Evolutionary conservation across 352 stramenopile genomes (phyloP).

Genomic region (Globisporangium nagaii): DNA sequence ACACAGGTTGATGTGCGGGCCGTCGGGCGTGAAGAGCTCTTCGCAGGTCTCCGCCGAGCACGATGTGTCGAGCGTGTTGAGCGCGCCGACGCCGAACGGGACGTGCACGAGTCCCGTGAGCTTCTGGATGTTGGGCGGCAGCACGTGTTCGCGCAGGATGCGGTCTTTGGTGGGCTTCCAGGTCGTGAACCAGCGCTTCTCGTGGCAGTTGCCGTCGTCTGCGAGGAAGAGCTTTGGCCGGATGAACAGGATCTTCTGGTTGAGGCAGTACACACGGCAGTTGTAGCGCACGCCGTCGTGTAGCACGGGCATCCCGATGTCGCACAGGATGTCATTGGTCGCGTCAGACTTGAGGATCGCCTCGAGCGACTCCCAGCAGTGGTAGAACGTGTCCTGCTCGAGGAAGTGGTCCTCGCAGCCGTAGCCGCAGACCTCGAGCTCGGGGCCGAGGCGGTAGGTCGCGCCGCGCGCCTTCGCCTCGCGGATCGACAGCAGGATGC

Average conservation of each 20-base stretch:
- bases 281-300: conserved; percentile 97
- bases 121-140: conserved; percentile 82
- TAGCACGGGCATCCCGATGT: conserved; percentile 97
- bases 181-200: conserved; percentile 92
- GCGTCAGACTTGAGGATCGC: conserved; percentile 79
- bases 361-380: conserved; percentile 96
- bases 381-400: conserved; percentile 96
- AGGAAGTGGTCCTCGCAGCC: conserved; percentile 99
- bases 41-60: conserved; percentile 96
- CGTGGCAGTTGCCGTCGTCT: conserved; percentile 98
- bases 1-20: conserved; percentile 92
- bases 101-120: conserved; percentile 72
- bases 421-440: conserved; percentile 99
- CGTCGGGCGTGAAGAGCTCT: conserved; percentile 96
- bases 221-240: conserved; percentile 92
- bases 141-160: conserved; percentile 65
- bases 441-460: conserved; percentile 94
- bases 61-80: conserved; percentile 85
- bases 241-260: conserved; percentile 93
- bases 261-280: conserved; percentile 93
- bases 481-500: conserved; percentile 88
- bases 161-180: conserved; percentile 57
- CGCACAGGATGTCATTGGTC: conserved; percentile 94
- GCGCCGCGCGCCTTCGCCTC: conserved; percentile 83
- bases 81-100: conserved; percentile 75